Percentiles rank a stretch among this genome's conserved stretches.
Conservation (phyloP, 768 basidiomycete genomes). For the Mycena epipterygia region DNA sequence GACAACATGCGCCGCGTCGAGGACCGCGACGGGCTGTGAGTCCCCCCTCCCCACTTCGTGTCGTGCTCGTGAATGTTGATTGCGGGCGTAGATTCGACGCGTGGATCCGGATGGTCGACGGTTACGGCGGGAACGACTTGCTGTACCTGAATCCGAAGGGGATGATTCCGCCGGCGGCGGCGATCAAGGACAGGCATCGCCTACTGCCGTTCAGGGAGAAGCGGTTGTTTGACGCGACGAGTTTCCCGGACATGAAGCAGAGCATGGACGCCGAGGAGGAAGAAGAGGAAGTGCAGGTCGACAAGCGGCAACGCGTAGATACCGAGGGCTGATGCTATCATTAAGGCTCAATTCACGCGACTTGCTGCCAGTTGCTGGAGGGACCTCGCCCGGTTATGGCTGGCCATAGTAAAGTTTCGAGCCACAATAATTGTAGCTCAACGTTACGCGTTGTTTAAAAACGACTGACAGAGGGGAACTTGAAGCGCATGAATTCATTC, state of each 20-base stretch:
- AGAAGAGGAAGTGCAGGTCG: constrained; percentile 48
- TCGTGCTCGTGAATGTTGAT: too few species aligned
- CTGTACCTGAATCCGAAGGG: constrained; percentile 84
- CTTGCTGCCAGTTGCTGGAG: too few species aligned
- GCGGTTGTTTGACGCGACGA: constrained; percentile 76
- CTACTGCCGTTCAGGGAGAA: constrained; percentile 77
- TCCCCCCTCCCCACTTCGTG: constrained; percentile 34
- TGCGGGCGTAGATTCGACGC: constrained; percentile 87
- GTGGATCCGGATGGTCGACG: constrained; percentile 85
- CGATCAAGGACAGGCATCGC: constrained; percentile 63
- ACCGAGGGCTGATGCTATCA: constrained; percentile 63
- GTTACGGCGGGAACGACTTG: constrained; percentile 83
- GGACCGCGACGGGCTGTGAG: constrained; percentile 81
- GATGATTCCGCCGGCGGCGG: constrained; percentile 77
- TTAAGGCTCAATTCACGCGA: too few species aligned
- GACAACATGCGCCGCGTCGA: constrained; percentile 89
- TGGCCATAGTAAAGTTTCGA: too few species aligned
- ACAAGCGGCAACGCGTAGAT: constrained; percentile 62
- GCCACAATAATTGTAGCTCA: too few species aligned
- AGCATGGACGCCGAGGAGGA: constrained; percentile 48
- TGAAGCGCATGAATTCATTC: too few species aligned
- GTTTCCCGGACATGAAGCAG: constrained; percentile 56
- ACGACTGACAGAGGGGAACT: too few species aligned
- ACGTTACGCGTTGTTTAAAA: too few species aligned
- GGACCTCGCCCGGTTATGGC: too few species aligned